phyloP scores from a whole-genome alignment of 1,139 yeast species.

The Debaryomyces sp. region DNA sequence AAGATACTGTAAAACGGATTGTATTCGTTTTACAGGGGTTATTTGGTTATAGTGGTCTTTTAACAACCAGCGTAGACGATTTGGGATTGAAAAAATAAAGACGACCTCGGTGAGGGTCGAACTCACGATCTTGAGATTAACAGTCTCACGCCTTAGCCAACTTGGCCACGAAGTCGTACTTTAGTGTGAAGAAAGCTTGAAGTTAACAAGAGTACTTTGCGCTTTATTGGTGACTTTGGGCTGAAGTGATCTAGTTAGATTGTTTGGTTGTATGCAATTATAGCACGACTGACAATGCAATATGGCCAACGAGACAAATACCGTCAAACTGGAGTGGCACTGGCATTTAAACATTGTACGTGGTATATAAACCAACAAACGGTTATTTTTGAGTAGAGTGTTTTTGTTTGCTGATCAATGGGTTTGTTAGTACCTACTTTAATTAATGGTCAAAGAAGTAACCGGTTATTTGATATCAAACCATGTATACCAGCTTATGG shows the following conservation, averaged over 20 bases:
- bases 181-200: background rate
- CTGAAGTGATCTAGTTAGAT: too few relatives aligned
- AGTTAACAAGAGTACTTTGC: background rate
- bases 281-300: too few relatives aligned
- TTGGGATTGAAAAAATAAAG: constrained; percentile 12
- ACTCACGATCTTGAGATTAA: constrained; percentile 47
- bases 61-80: background rate
- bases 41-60: too few relatives aligned
- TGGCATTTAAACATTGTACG: too few relatives aligned
- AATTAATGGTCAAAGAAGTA: too few relatives aligned
- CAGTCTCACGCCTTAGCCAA: constrained; percentile 48
- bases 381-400: background rate
- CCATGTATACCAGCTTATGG: background rate
- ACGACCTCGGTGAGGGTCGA: constrained; percentile 43
- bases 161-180: constrained; percentile 43
- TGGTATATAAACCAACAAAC: too few relatives aligned
- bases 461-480: background rate
- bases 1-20: background rate
- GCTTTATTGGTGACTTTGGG: too few relatives aligned
- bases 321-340: too few relatives aligned
- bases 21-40: background rate
- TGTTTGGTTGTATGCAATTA: too few relatives aligned
- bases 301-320: too few relatives aligned
- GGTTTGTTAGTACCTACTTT: too few relatives aligned
- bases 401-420: too few relatives aligned